phyloP scores from a whole-genome alignment of 2,329 filamentous ascomycete species.

The Parasarocladium wereldwijsianum region DNA sequence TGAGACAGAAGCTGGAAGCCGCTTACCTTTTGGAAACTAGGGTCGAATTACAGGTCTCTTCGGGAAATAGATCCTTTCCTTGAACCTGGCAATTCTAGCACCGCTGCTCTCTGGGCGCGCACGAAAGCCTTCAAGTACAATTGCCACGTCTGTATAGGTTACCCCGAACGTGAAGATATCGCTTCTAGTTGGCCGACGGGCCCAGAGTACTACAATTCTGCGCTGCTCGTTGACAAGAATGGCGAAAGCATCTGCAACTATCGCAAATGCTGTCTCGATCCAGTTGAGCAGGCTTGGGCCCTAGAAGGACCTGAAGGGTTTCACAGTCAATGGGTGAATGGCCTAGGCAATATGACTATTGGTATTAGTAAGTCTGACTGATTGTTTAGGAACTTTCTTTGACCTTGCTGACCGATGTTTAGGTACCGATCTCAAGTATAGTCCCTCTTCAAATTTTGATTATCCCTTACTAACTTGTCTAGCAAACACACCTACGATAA shows the following conservation, averaged over 20 bases:
- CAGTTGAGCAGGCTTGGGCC: slow-evolving; percentile 47
- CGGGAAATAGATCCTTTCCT: slow-evolving; percentile 53
- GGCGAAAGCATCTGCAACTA: slow-evolving; percentile 47
- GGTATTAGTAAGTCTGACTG: slow-evolving; percentile 32
- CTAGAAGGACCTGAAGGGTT: slow-evolving; percentile 38
- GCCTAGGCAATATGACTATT: slow-evolving; percentile 35
- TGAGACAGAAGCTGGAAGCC: background rate
- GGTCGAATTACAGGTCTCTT: slow-evolving; percentile 64
- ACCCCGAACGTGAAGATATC: slow-evolving; percentile 52
- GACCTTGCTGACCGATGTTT: slow-evolving; percentile 14
- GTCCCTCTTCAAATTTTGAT: background rate
- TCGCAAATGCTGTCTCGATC: slow-evolving; percentile 42
- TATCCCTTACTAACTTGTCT: background rate
- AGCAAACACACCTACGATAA: slow-evolving; percentile 22
- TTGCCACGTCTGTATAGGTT: slow-evolving; percentile 57
- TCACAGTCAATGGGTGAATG: slow-evolving; percentile 26
- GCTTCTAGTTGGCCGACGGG: slow-evolving; percentile 30
- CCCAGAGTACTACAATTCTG: slow-evolving; percentile 39
- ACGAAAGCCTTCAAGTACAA: slow-evolving; percentile 49
- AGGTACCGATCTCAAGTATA: slow-evolving; percentile 4
- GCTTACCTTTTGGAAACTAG: slow-evolving; percentile 18
- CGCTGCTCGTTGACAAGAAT: slow-evolving; percentile 38
- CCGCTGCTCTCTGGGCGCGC: slow-evolving; percentile 57
- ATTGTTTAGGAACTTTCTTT: background rate
- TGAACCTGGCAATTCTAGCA: slow-evolving; percentile 49